Evolutionary conservation across 225 moss, liverwort and hornwort genomes (phyloP), one percentile per base, ranked within the genome.

Genomic region (Straminergon stramineum): DNA sequence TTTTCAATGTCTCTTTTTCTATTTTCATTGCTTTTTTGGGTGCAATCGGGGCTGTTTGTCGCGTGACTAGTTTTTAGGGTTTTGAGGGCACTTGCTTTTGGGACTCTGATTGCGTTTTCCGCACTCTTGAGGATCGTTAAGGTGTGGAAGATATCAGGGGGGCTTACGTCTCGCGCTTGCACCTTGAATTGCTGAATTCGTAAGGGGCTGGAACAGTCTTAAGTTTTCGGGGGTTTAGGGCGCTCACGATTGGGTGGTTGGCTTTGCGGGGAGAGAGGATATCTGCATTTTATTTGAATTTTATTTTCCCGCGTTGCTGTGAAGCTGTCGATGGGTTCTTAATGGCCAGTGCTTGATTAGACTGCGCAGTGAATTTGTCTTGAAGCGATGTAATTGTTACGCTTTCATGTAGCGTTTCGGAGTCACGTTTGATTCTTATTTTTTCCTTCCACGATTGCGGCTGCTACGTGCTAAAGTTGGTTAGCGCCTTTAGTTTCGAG

Each of bases 31-130:
- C 45, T 51, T 31, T 87, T 69, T 18, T 23, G 24, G 77, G 73
- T 82, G 73, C 77, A 66, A 58, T 90, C 43, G 58, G 86, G 52
- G 10, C 66, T 34, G 19, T 75, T 56, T 76, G 62, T 85, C 56
- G 55, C 45, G 32, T 34, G 55, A 55, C 18, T 81, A 35, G 37
- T 79, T 86, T 91, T 91, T 92, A 91, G 92, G 92, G 89, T 92
- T 91, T 89, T 77, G 85, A 43, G 28, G 61, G 80, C 35, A 15
- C 65, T 83, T 41, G 82, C 37, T 85, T 73, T 65, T 4, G 63
- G 61, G 53, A 86, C 74, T 89, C 45, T 35, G 63, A 63, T 63
- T 89, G 81, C 84, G 56, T 69, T 68, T 89, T 74, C 83, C 35
- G 17, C 66, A 80, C 32, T 67, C 84, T 82, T 52, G 68, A 75